These are phyloP conservation scores for Phytophthora multivora DNA, from an alignment of 352 stramenopile species.

Conservation along the genomic window DNA sequence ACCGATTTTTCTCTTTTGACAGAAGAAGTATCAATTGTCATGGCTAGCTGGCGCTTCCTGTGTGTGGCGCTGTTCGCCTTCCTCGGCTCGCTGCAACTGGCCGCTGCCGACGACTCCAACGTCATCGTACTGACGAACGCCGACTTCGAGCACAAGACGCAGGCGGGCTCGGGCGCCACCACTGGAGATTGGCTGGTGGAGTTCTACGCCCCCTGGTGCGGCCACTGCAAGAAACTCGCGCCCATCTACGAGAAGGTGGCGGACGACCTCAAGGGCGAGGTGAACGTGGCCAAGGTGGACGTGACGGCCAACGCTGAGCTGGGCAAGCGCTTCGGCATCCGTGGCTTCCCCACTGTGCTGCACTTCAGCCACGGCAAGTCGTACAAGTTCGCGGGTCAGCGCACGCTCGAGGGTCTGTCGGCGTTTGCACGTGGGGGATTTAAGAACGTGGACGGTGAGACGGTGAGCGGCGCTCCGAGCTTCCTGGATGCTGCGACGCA, in stretches of 20 bases:
- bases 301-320: conserved; percentile 76
- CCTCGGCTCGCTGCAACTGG: conserved; percentile 26
- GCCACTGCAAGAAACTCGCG: conserved; percentile 83
- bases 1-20: background rate
- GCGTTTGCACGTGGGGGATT: conserved; percentile 67
- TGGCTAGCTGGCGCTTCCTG: conserved; percentile 22
- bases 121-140: conserved; percentile 65
- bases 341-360: conserved; percentile 78
- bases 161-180: conserved; percentile 89
- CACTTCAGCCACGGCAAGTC: conserved; percentile 78
- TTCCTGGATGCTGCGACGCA: conserved; percentile 44
- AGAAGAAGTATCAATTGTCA: conserved; percentile 1
- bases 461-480: conserved; percentile 38
- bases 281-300: conserved; percentile 93
- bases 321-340: conserved; percentile 85
- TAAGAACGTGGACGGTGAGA: conserved; percentile 46
- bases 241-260: conserved; percentile 86
- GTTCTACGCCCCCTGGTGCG: conserved; percentile 88
- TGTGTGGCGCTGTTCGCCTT: conserved; percentile 34
- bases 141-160: conserved; percentile 92
- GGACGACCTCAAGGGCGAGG: conserved; percentile 75
- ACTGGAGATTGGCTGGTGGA: conserved; percentile 92
- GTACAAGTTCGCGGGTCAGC: conserved; percentile 76
- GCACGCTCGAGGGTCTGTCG: conserved; percentile 60
- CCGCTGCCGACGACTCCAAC: conserved; percentile 38